phyloP scores from a whole-genome alignment of 352 stramenopile species.

The Pythium brachiatum region DNA sequence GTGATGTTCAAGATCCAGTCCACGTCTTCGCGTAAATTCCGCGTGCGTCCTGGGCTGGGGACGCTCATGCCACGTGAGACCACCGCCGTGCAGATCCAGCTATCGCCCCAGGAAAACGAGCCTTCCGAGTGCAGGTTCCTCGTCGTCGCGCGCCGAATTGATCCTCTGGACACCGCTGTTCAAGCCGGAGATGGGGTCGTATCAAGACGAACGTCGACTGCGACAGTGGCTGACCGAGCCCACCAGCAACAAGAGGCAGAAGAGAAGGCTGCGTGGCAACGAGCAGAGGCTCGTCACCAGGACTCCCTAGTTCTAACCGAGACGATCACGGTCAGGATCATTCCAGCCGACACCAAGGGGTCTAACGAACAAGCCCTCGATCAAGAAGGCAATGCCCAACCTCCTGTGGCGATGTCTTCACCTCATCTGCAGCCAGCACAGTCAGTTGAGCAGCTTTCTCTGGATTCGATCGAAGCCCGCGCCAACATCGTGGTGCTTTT shows the following conservation, averaged over 20 bases:
- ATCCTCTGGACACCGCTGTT: not conserved
- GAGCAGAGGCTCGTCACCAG: conserved; percentile 19
- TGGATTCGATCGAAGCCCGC: conserved; percentile 21
- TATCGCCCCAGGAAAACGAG: conserved; percentile 33
- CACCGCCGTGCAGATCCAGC: conserved; percentile 27
- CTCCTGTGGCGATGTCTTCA: not conserved
- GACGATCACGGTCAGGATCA: conserved; percentile 29
- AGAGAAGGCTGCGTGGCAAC: conserved; percentile 32
- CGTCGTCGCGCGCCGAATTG: conserved; percentile 16
- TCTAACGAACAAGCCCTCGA: not conserved
- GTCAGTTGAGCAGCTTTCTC: conserved; percentile 6
- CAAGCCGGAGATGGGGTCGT: not conserved
- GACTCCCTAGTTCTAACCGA: conserved; percentile 34
- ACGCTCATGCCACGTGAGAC: conserved; percentile 5
- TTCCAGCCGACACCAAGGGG: not conserved
- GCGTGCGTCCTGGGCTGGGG: conserved; percentile 33
- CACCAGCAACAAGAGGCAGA: conserved; percentile 8
- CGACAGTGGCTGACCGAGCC: not conserved
- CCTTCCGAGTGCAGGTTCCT: conserved; percentile 39
- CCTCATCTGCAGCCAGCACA: not conserved
- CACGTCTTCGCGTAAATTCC: conserved; percentile 36
- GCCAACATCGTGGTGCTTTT: conserved; percentile 35
- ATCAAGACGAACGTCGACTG: not conserved
- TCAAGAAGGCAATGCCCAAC: not conserved
- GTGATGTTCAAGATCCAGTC: conserved; percentile 49